A percentile compares a stretch with the other conserved stretches of the same genome.
These are phyloP conservation scores for Plectranthus barbatus DNA, from an alignment of 257 asterid genomes.

Conservation along the genomic window DNA sequence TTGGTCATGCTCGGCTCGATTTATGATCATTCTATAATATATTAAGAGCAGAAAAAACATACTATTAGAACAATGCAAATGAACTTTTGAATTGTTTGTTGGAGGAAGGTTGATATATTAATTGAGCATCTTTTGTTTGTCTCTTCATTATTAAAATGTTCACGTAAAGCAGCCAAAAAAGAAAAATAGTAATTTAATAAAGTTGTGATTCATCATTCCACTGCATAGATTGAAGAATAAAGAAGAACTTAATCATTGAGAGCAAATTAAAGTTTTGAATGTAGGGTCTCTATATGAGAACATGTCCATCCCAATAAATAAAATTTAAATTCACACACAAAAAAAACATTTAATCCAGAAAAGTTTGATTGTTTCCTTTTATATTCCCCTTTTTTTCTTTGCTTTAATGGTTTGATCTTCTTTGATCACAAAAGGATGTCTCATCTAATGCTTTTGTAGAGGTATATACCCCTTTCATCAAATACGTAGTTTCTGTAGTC, in stretches of 20 bases:
- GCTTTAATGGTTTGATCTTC: too few species aligned
- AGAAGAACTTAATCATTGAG: slow-evolving; percentile 18
- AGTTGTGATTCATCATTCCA: slow-evolving; percentile 41
- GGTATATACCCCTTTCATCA: too few species aligned
- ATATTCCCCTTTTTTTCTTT: neutral
- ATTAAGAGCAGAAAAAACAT: neutral
- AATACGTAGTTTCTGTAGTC: too few species aligned
- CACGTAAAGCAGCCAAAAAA: slow-evolving; percentile 24
- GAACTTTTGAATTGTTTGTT: slow-evolving; percentile 5
- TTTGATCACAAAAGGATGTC: neutral
- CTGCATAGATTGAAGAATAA: slow-evolving; percentile 23
- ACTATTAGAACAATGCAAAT: neutral
- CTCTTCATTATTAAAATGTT: slow-evolving; percentile 19
- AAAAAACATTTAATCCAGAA: neutral
- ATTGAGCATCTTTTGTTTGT: slow-evolving; percentile 27
- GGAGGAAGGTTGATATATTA: slow-evolving; percentile 12
- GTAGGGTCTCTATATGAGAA: neutral
- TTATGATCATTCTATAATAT: neutral
- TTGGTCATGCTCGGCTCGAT: too few species aligned
- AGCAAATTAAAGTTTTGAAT: slow-evolving; percentile 1
- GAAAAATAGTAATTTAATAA: slow-evolving; percentile 20
- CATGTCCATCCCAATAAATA: neutral
- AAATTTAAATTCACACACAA: too few species aligned
- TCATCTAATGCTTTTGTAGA: neutral
- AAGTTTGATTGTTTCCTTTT: neutral